Base-by-base conservation (phyloP, 1,139 yeast genomes). In the Saccharomyces hybrid region DNA sequence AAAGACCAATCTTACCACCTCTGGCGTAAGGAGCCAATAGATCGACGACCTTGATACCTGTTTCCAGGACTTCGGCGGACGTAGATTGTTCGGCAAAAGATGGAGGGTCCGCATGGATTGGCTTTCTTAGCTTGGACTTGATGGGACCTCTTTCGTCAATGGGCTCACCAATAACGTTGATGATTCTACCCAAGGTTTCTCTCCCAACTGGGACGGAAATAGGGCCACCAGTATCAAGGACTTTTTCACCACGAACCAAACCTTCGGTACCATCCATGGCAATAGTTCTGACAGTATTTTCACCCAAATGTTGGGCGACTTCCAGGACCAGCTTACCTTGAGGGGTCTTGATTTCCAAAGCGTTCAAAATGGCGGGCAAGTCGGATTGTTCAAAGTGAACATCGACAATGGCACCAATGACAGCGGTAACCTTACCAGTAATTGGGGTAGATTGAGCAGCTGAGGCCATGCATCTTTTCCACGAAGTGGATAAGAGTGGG, bases 251-350 rank as follows among this genome's bases (percentile, higher is more conserved):
- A 85, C 99, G 93, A 71, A 90, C 97, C 73, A 93, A 86, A 89
- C 99, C 99, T 78, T 93, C 98, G 70, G 99, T 93, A 88, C 98
- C 99, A 79, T 93, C 99, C 99, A 93, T 93, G 75, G 99, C 98
- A 88, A 93, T 93, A 74, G 99, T 88, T 85, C 99, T 91, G 76
- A 93, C 98, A 71, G 98, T 88, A 88, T 90, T 90, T 82, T 93
- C 99, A 83, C 99, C 99, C 79, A 93, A 84, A 79, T 93, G 99
- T 82, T 93, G 99, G 72, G 99, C 95, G 70, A 93, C 99, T 81
- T 93, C 99, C 72, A 93, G 86, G 65, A 93, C 93, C 74, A 93
- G 85, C 73, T 81, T 81, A 66, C 79, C 77, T 60, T 84, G 83
- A 70, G 78, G 78, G 70, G 79, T 77, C 69, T 84, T 87, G 74